A percentile compares a stretch with the other conserved stretches of the same genome.
Evolutionary conservation across 768 basidiomycete species (phyloP).

Genomic region (Suillus decipiens): DNA sequence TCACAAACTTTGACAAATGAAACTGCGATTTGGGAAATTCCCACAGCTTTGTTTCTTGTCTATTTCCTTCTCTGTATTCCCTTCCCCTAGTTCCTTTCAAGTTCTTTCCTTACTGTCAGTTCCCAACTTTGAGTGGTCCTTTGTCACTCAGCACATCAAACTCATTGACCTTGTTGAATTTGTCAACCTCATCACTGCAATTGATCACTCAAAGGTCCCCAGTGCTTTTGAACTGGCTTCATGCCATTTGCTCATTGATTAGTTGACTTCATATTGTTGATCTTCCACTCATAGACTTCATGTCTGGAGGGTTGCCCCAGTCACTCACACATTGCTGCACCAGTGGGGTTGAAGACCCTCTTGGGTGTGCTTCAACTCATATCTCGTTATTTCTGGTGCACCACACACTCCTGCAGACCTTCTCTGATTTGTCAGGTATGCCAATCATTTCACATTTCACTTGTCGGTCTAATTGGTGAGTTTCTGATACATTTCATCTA

Average conservation of each 20-base stretch:
- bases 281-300: background rate
- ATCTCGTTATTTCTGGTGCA: background rate
- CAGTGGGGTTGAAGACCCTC: constrained; percentile 2
- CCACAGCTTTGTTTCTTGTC: background rate
- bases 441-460: background rate
- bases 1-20: background rate
- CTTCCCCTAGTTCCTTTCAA: background rate
- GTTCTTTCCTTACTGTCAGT: background rate
- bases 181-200: background rate
- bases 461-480: background rate
- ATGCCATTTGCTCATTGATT: background rate
- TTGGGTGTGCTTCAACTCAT: background rate
- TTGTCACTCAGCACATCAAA: background rate
- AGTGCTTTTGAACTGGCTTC: background rate
- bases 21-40: too few species aligned
- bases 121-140: background rate
- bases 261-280: background rate
- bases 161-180: background rate
- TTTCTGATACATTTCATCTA: background rate
- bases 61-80: background rate
- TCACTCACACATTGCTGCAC: background rate
- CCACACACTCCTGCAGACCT: background rate
- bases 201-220: background rate
- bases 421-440: background rate
- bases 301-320: background rate